These are phyloP conservation scores for Fusarium compactum DNA, from an alignment of 2,329 filamentous ascomycete genomes.

Conservation along the genomic window DNA sequence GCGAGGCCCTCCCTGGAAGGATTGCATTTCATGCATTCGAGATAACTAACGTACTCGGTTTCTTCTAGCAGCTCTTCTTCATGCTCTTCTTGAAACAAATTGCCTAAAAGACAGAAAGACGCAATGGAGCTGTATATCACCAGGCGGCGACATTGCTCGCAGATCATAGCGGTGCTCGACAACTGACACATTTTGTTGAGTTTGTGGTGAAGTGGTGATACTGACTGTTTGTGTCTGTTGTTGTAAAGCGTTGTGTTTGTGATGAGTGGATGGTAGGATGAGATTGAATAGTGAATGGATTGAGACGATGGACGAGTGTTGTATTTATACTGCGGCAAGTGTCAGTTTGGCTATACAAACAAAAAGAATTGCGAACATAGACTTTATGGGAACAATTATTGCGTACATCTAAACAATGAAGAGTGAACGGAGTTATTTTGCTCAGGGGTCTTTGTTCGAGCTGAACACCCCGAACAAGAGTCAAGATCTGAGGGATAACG, in stretches of 20 bases:
- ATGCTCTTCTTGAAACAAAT: neutral
- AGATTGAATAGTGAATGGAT: neutral
- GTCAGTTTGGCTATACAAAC: neutral
- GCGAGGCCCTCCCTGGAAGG: neutral
- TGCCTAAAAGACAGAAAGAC: neutral
- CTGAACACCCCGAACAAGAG: neutral
- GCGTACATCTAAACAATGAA: neutral
- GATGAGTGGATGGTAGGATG: neutral
- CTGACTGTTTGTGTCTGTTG: neutral
- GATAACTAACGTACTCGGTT: neutral
- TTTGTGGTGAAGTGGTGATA: neutral
- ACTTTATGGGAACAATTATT: neutral
- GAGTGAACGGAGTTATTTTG: neutral
- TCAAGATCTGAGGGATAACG: neutral
- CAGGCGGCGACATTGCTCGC: slow-evolving; percentile 7
- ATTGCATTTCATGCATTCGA: slow-evolving; percentile 1
- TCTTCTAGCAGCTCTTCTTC: neutral
- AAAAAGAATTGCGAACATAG: neutral
- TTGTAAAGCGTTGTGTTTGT: neutral
- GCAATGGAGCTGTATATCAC: slow-evolving; percentile 1
- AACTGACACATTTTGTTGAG: slow-evolving; percentile 20
- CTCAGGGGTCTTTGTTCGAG: neutral
- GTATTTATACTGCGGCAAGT: neutral
- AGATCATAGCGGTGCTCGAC: slow-evolving; percentile 8
- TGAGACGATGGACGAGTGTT: fast-evolving